phyloP scores from a whole-genome alignment of 768 basidiomycete species.

The Boletellus ananas region DNA sequence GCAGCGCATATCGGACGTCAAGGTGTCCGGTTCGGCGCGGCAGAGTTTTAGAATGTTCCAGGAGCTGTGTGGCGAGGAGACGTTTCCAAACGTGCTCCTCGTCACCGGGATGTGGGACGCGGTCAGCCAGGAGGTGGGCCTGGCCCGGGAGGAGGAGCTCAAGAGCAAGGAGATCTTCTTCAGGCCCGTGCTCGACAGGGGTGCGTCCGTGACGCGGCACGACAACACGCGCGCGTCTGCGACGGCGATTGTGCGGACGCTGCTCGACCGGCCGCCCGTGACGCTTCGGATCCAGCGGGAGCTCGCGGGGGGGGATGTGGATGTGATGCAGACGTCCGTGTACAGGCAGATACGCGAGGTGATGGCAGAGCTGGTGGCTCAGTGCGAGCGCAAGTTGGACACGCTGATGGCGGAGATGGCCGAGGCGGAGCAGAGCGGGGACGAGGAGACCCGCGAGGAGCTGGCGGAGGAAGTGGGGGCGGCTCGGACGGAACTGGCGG shows the following conservation, averaged over 20 bases:
- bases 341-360: slow-evolving; percentile 50
- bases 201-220: slow-evolving; percentile 44
- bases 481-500: slow-evolving; percentile 20
- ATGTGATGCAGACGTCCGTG: slow-evolving; percentile 49
- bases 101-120: slow-evolving; percentile 52
- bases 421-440: slow-evolving; percentile 39
- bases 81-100: slow-evolving; percentile 45
- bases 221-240: slow-evolving; percentile 43
- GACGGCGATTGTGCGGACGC: slow-evolving; percentile 37
- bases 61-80: slow-evolving; percentile 47
- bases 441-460: slow-evolving; percentile 44
- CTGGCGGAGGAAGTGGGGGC: slow-evolving; percentile 36
- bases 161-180: slow-evolving; percentile 43
- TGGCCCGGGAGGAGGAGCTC: slow-evolving; percentile 43
- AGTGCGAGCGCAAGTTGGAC: slow-evolving; percentile 43
- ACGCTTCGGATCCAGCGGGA: slow-evolving; percentile 54
- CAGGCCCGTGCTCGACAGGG: slow-evolving; percentile 44
- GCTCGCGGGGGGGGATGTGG: slow-evolving; percentile 38
- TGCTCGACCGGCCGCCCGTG: slow-evolving; percentile 37
- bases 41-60: slow-evolving; percentile 49
- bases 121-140: slow-evolving; percentile 32
- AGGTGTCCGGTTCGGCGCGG: slow-evolving; percentile 43
- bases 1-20: slow-evolving; percentile 48
- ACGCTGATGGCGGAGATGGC: slow-evolving; percentile 43
- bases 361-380: slow-evolving; percentile 41